Evolutionary conservation across 1,284 basidiomycete genomes (phyloP).

Genomic region (Xanthoconium separans): DNA sequence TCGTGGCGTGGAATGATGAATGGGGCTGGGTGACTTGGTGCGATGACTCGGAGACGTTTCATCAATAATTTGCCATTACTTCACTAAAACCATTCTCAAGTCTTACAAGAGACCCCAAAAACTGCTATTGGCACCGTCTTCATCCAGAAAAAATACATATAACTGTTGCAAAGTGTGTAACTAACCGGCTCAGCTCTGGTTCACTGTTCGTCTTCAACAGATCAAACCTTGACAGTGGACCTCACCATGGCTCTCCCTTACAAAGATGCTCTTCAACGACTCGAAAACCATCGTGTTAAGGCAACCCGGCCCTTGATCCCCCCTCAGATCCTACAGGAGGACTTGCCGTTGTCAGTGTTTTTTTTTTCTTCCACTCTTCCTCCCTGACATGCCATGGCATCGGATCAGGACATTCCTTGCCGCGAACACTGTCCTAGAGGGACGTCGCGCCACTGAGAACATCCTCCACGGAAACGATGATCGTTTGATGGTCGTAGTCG

Average conservation of each 20-base stretch:
- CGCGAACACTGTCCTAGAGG: constrained; percentile 82
- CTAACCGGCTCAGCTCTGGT: background rate
- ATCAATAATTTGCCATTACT: background rate
- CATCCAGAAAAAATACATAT: constrained; percentile 15
- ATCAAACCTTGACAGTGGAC: constrained; percentile 34
- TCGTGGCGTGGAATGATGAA: constrained; percentile 6
- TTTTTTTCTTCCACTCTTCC: background rate
- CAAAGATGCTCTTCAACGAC: constrained; percentile 73
- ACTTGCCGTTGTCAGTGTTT: constrained; percentile 65
- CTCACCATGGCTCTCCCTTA: constrained; percentile 62
- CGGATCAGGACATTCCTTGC: constrained; percentile 59
- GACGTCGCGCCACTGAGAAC: constrained; percentile 76
- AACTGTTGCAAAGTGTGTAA: constrained; percentile 20
- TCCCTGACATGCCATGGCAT: constrained; percentile 4
- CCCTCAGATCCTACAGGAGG: constrained; percentile 90
- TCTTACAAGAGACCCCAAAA: background rate
- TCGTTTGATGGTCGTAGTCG: constrained; percentile 85
- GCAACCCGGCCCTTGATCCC: constrained; percentile 86
- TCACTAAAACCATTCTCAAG: background rate
- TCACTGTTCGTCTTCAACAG: constrained; percentile 19
- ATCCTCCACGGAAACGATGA: constrained; percentile 82
- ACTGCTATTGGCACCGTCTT: constrained; percentile 11
- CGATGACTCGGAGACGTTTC: background rate
- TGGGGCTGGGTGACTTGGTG: background rate
- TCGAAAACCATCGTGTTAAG: constrained; percentile 88